A percentile compares a stretch with the other conserved stretches of the same genome.
phyloP scores from a whole-genome alignment of 371 early-diverging fungal genomes.

The Chytridium lagenaria region DNA sequence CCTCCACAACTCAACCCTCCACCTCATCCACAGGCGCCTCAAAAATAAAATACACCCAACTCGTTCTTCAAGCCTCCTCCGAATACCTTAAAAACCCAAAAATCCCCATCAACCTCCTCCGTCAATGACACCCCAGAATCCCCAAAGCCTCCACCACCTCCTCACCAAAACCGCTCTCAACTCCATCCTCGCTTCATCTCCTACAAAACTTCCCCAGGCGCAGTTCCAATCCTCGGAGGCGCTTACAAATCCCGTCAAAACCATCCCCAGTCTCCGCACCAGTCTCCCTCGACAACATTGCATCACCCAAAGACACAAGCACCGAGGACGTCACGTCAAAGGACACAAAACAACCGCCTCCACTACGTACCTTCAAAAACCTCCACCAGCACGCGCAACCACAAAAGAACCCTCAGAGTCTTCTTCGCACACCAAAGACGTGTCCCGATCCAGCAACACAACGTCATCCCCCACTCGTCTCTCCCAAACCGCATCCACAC shows the following conservation, averaged over 20 bases:
- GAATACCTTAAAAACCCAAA: neutral
- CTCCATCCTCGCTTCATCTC: neutral
- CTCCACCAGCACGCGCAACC: neutral
- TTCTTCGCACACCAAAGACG: too few species aligned
- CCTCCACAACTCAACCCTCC: neutral
- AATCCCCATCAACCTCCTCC: neutral
- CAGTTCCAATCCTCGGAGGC: neutral
- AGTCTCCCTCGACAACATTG: neutral
- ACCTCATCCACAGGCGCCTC: neutral
- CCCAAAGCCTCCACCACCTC: neutral
- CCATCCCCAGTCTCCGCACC: neutral
- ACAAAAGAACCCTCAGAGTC: too few species aligned
- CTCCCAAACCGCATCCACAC: neutral
- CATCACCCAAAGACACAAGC: neutral
- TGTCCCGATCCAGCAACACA: neutral
- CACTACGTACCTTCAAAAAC: neutral
- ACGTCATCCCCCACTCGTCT: neutral
- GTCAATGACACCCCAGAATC: neutral
- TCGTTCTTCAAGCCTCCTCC: conserved; percentile 3
- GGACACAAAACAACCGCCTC: neutral
- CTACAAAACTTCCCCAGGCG: neutral
- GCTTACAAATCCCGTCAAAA: neutral
- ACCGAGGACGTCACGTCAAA: neutral
- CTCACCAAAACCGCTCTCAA: neutral
- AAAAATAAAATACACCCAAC: conserved; percentile 4